Evolutionary conservation across 768 basidiomycete genomes (phyloP), one percentile per base, ranked within the genome.

Genomic region (Hypholoma fasciculare): DNA sequence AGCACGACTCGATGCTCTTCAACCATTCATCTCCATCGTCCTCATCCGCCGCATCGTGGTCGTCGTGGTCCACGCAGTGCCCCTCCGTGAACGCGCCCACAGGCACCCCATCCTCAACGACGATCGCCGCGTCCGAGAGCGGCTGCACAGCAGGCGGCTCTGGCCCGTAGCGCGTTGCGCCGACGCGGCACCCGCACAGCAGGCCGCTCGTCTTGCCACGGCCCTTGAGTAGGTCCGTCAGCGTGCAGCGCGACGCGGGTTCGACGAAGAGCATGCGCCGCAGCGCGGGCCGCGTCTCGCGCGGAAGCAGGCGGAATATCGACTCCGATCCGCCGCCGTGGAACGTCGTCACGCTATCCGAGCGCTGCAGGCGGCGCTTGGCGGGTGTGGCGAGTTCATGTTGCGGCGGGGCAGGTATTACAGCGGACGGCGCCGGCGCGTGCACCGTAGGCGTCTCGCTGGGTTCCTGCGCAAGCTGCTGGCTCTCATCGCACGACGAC

Each of bases 261-360:
- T 98, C 96, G 49, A 98, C 84, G 65, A 86, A 88, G 64, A 99
- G 79, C 97, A 99, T 99, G 54, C 95, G 85, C 58, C 94, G 90
- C 59, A 99, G 81, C 13, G 91, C 93, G 7, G 88, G 82, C 40
- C 97, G 85, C 13, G 94, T 87, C 75, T 99, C 96, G 54, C 97
- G 88, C 1, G 97, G 97, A 20, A 99, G 82, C 9, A 98, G 80
- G 17, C 96, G 87, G 81, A 99, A 98, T 67, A 99, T 97, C 7
- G 94, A 95, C 71, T 98, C 96, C 26, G 93, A 87, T 17, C 91
- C 89, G 54, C 82, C 84, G 42, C 82, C 85, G 52, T 84, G 83
- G 79, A 84, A 90, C 1, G 92, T 93, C 43, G 82, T 73, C 52
- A 86, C 82, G 63, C 77, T 79, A 60, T 78, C 79, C 23, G 75